Base-by-base conservation (phyloP, 2,329 filamentous ascomycete genomes). In the Neopestalotiopsis rosae region DNA sequence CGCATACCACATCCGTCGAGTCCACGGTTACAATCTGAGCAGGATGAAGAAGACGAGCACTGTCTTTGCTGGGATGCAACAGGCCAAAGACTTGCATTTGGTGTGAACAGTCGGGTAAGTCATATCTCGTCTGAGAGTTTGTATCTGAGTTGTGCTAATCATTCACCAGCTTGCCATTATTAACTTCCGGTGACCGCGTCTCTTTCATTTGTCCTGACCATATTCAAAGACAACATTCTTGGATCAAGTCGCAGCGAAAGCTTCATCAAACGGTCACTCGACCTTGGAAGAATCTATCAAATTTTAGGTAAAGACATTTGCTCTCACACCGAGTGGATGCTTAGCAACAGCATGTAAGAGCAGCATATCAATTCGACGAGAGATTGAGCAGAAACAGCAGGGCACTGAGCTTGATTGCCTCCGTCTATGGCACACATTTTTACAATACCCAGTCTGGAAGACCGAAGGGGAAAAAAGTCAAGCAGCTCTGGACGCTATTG, bases 51-150 rank as follows among this genome's bases (percentile, higher is more conserved):
- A 72, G 86, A 90, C 61, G 86, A 87, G 70, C 87, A 90, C 73
- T 90, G 87, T 67, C 76, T 91, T 20, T 86, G 85, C 71, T 91
- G 89, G 89, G 89, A 91, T 78, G 82, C 85, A 4, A 85, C 85
- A 65, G 89, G 89, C 5, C 85, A 88, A 71, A 90, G 88, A 73
- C 80, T 91, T 68, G 89, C 89, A 0, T 91, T 90, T 76, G 89
- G 89, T 17, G 86, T 87, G 5, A 90, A 90, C 73, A 90, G 86
- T 73, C 81, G 86, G 76, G 89, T 91, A 83, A 78, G 88, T 85
- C 5, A 30, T n/a, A 5, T 17, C 40, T 40, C 59, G n/a, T n/a
- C 32, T 30, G 13, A 20, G 38, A n/a, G 20, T 28, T 52, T 9
- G 20, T 10, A 14, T 32, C 9, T 5, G 5, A 24, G 34, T 9